Conservation (phyloP, 2,329 filamentous ascomycete species). For the Proliferodiscus dingleyae region DNA sequence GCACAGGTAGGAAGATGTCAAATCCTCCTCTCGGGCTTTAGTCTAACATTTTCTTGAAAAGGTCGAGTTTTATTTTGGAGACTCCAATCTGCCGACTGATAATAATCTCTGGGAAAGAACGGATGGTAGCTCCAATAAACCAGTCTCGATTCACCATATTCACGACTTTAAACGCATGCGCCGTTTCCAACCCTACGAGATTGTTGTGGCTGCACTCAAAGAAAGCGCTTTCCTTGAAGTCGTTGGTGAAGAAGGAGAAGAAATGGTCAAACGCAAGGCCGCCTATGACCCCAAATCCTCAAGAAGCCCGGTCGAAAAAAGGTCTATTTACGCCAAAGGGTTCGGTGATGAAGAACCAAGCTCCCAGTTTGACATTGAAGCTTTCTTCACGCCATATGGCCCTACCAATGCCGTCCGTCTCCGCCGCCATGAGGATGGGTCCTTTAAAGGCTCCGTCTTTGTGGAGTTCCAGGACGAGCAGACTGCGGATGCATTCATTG, state of each 20-base stretch:
- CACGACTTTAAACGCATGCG: slow-evolving; percentile 94
- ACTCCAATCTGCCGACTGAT: slow-evolving; percentile 84
- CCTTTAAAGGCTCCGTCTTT: slow-evolving; percentile 96
- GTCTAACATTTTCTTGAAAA: slow-evolving; percentile 33
- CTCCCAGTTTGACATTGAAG: slow-evolving; percentile 91
- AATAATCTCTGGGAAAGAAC: slow-evolving; percentile 79
- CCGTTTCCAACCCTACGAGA: slow-evolving; percentile 82
- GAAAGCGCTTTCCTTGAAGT: slow-evolving; percentile 70
- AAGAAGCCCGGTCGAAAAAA: slow-evolving; percentile 62
- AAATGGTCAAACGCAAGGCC: slow-evolving; percentile 72
- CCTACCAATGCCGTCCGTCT: slow-evolving; percentile 79
- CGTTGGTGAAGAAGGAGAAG: slow-evolving; percentile 65
- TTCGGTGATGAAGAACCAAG: slow-evolving; percentile 80
- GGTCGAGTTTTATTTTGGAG: slow-evolving; percentile 96
- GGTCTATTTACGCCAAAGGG: slow-evolving; percentile 87
- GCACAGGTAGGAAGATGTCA: slow-evolving; percentile 48
- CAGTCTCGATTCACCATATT: slow-evolving; percentile 72
- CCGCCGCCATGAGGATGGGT: slow-evolving; percentile 64
- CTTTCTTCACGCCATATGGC: slow-evolving; percentile 80
- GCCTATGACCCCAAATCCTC: slow-evolving; percentile 56
- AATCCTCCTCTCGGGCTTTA: neutral
- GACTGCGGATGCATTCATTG: slow-evolving; percentile 73
- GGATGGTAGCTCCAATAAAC: slow-evolving; percentile 73
- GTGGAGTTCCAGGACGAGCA: slow-evolving; percentile 85
- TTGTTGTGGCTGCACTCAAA: slow-evolving; percentile 77